Evolutionary conservation across 768 basidiomycete genomes (phyloP), one percentile per base, ranked within the genome.

Genomic region (Mycena floridula): DNA sequence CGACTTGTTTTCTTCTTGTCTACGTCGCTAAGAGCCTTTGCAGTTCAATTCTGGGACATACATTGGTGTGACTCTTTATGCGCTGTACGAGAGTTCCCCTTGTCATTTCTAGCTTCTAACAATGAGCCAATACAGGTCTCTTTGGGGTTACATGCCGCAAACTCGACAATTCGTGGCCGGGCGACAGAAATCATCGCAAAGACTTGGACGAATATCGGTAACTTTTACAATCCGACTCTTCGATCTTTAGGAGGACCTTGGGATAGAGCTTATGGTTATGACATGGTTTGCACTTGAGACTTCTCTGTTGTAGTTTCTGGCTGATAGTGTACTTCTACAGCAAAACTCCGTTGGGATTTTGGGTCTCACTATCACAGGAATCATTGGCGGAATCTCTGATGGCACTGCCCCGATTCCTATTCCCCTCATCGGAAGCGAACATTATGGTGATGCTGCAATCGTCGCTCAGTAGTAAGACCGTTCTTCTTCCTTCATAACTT

Each of bases 41-140:
- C 25, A 63, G 61, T 63, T 59, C 44, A 61, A 61, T 30, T 61
- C 56, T 20, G 59, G 55, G 25, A 63, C 59, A 5, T 63, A 63
- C 47, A 54, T 53, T 0, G 59, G 61, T 7, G 61, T 63, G 2
- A 54, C 58, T 7, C 50, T 63, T 16, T 63, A 57, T 27, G 61
- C 59, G 0, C 52, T 63, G 18, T n/a, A n/a, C n/a, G n/a, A n/a
- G n/a, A n/a, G n/a, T n/a, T n/a, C n/a, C n/a, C n/a, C n/a, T n/a
- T n/a, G n/a, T n/a, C n/a, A n/a, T n/a, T n/a, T n/a, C n/a, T n/a
- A n/a, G n/a, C n/a, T n/a, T n/a, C n/a, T n/a, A n/a, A n/a, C n/a
- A n/a, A n/a, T n/a, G n/a, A n/a, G n/a, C n/a, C n/a, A n/a, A n/a
- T n/a, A n/a, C n/a, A n/a, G n/a, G n/a, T 59, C 61, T 3, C 50